Conservation (phyloP, 2,329 filamentous ascomycete species). For the Penicillium fuscoglaucum region DNA sequence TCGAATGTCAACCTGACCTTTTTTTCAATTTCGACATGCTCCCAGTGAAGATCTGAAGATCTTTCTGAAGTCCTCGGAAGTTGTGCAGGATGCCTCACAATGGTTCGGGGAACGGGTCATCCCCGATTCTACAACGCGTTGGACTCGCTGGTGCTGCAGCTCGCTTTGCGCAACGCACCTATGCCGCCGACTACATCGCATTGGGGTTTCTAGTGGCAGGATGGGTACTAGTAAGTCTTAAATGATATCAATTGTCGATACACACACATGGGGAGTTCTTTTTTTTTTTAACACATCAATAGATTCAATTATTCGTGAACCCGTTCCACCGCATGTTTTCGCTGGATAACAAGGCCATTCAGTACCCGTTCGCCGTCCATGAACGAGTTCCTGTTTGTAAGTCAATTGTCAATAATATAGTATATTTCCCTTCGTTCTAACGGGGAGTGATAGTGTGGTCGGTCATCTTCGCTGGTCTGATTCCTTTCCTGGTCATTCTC, state of each 20-base stretch:
- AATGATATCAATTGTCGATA: not conserved
- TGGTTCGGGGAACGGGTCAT: slow-evolving; percentile 27
- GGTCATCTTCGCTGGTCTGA: slow-evolving; percentile 72
- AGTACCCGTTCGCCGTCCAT: slow-evolving; percentile 79
- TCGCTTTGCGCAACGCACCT: slow-evolving; percentile 66
- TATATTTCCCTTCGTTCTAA: slow-evolving; percentile 4
- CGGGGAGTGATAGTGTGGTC: slow-evolving; percentile 55
- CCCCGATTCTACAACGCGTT: slow-evolving; percentile 25
- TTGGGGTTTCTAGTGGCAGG: slow-evolving; percentile 67
- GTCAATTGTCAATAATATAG: slow-evolving; percentile 27
- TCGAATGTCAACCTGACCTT: slow-evolving; percentile 1
- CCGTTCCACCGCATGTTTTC: slow-evolving; percentile 96
- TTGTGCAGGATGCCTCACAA: slow-evolving; percentile 31
- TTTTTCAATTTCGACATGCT: slow-evolving; percentile 7
- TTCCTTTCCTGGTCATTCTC: slow-evolving; percentile 68
- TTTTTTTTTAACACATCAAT: not conserved
- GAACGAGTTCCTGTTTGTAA: slow-evolving; percentile 79
- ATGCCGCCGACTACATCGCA: slow-evolving; percentile 85
- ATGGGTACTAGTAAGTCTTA: slow-evolving; percentile 49
- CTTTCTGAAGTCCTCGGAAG: not conserved
- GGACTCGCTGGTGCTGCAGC: slow-evolving; percentile 51
- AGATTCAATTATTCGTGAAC: slow-evolving; percentile 69
- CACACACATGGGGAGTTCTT: no score
- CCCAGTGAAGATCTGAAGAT: slow-evolving; percentile 9
- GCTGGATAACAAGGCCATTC: slow-evolving; percentile 78